Evolutionary conservation across 2,329 filamentous ascomycete species (phyloP), one percentile per base, ranked within the genome.

Genomic region (Cercospora nicotianae): DNA sequence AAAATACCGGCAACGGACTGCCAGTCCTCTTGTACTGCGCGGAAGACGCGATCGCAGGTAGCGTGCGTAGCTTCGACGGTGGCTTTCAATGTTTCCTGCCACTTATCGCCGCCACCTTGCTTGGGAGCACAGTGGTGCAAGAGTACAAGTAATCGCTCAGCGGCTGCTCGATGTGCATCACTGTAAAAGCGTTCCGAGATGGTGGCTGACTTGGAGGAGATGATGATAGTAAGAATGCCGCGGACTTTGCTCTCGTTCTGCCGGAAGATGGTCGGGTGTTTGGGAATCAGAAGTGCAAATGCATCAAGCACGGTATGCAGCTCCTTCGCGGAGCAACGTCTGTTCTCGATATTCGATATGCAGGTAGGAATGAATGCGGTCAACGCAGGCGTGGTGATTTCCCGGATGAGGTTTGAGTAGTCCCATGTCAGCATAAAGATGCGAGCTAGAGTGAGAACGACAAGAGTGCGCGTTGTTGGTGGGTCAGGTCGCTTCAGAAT

Each of bases 301-400:
- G 91, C 88, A 70, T 90, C 87, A 42, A 94, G 86, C 4, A 94
- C 84, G 8, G 87, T 87, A 75, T 92, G 88, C 45, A 91, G 79
- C 39, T 75, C 75, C 45, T 23, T 70, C 20, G 64, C 72, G 31
- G 74, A 71, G 69, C 73, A 73, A 51, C 80, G 80, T 59, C 79
- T 74, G 60, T 77, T 79, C 68, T 66, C 80, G 65, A 85, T 80
- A 55, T 94, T 83, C 74, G 90, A 88, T 55, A 97, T 79, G 73
- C 91, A 93, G 3, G 90, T 85, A 0, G 87, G 89, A 57, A 94
- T 85, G 75, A 94, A 96, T 1, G 86, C 82, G 1, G 92, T 88
- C 20, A 97, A 82, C 3, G 88, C 91, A 2, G 93, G 93, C 0
- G 93, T 96, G 0, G 91, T 94, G 69, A 97, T 92, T 77, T 97